Evolutionary conservation across 495 filamentous ascomycete species (phyloP), one percentile per base, ranked within the genome.

Genomic region (Aspergillus haitiensis): DNA sequence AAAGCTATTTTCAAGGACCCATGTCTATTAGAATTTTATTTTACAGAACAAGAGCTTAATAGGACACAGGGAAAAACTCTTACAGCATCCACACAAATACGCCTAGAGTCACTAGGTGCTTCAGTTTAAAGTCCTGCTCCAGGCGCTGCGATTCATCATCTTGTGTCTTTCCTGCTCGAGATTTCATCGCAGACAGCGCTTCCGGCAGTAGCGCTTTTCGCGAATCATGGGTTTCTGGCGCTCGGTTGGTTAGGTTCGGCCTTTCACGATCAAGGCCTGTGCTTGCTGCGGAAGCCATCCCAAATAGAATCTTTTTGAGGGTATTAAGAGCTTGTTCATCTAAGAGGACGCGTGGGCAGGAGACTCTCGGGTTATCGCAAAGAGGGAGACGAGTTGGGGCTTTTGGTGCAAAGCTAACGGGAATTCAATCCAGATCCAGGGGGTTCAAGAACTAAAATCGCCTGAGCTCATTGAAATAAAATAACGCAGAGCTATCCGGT

Each of bases 71-170:
- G 21, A 50, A 35, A 56, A 45, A 33, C 44, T 32, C 76, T 78
- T 67, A 79, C 76, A 77, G 49, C 52, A 79, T 72, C 77, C 77
- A 79, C 13, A 56, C 62, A 53, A 79, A 64, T 45, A 78, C 70
- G 36, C 75, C 75, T 44, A 79, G 47, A n/a, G 75, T 61, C 32
- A 75, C 69, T 33, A 77, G 16, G 42, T 79, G 77, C 47, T 73
- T 78, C 6, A 56, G 45, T 59, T 75, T 79, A 54, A 79, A 79
- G 37, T 78, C 73, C 57, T 60, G 55, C 60, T 78, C 77, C 52
- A 71, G 57, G 42, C 64, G 54, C 58, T 60, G 59, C 15, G 63
- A 55, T 47, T 64, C 64, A 21, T 59, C 59, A 39, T 69, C 70
- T 45, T 69, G 64, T 52, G 52, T 55, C 52, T 69, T 71, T 16